Evolutionary conservation across 371 early-diverging fungal genomes (phyloP), one percentile per base, ranked within the genome.

Genomic region (Gilbertella persicaria): DNA sequence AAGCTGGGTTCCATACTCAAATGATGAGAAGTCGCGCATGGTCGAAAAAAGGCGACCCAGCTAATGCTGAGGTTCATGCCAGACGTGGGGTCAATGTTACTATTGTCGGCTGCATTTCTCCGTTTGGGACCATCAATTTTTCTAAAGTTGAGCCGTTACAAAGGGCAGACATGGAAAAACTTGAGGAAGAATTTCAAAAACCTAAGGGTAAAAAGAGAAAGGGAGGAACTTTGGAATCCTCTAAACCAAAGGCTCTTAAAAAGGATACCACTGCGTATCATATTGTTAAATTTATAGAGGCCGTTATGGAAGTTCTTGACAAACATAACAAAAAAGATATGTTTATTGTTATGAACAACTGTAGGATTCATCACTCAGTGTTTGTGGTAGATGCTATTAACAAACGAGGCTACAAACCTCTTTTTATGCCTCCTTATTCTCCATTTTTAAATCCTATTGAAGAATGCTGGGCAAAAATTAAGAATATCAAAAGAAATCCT

Each of bases 81-180:
- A 26, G 30, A 49, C 28, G 42, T 20, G 44, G 50, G 5, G 37
- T 28, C 17, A 50, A 57, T 37, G 26, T 43, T 25, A 55, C 21
- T 29, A 55, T 46, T 39, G 58, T 51, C 10, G 58, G 46, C 13
- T 58, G 51, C 24, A 51, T 58, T 40, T 44, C 58, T 39, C 30
- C 21, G 3, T 52, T 14, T 43, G 52, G 52, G 5, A 40, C 41
- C 14, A 47, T 46, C 23, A 55, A 55, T 17, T 46, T 55, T 30
- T 55, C 35, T 2, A 55, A 40, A 43, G 43, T 43, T 25, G 43
- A 49, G 19, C 36, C 36, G 30, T 49, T 56, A 24, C 41, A 46
- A 41, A 20, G 33, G 25, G 3, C 8, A 21, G 42, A 55, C 41
- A 33, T 41, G 39, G 35, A 55, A 29, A 54, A 54, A 39, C 17